phyloP scores from a whole-genome alignment of 768 basidiomycete species.

The Lentinula edodes region DNA sequence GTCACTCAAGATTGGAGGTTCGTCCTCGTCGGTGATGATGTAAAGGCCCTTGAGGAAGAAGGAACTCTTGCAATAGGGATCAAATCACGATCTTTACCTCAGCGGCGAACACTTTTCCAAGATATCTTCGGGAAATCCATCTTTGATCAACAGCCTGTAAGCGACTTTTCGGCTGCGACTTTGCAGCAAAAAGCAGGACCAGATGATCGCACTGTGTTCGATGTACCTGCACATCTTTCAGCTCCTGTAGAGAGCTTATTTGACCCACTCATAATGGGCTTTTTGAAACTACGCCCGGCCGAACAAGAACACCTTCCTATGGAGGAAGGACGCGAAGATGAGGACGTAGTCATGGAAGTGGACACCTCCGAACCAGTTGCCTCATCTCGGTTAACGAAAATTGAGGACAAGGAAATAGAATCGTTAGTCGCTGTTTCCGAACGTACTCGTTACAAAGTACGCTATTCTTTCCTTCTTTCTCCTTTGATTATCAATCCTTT shows the following conservation, averaged over 20 bases:
- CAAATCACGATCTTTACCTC: slow-evolving; percentile 18
- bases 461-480: not conserved
- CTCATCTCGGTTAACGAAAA: slow-evolving; percentile 26
- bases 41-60: slow-evolving; percentile 34
- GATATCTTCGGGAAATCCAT: slow-evolving; percentile 87
- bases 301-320: slow-evolving; percentile 6
- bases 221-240: slow-evolving; percentile 69
- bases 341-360: slow-evolving; percentile 41
- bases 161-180: slow-evolving; percentile 7
- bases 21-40: slow-evolving; percentile 61
- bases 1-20: slow-evolving; percentile 63
- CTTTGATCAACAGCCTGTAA: slow-evolving; percentile 28
- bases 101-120: slow-evolving; percentile 67
- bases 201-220: slow-evolving; percentile 46
- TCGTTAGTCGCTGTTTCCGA: slow-evolving; percentile 57
- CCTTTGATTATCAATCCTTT: slow-evolving; percentile 24
- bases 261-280: slow-evolving; percentile 41
- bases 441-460: slow-evolving; percentile 29
- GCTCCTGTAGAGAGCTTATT: slow-evolving; percentile 73
- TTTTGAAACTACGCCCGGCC: slow-evolving; percentile 24
- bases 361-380: slow-evolving; percentile 22
- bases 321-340: slow-evolving; percentile 19
- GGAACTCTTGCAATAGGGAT: slow-evolving; percentile 35
- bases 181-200: slow-evolving; percentile 22
- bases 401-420: slow-evolving; percentile 51